phyloP scores from a whole-genome alignment of 495 filamentous ascomycete species.

The Beverwykella pulmonaria region DNA sequence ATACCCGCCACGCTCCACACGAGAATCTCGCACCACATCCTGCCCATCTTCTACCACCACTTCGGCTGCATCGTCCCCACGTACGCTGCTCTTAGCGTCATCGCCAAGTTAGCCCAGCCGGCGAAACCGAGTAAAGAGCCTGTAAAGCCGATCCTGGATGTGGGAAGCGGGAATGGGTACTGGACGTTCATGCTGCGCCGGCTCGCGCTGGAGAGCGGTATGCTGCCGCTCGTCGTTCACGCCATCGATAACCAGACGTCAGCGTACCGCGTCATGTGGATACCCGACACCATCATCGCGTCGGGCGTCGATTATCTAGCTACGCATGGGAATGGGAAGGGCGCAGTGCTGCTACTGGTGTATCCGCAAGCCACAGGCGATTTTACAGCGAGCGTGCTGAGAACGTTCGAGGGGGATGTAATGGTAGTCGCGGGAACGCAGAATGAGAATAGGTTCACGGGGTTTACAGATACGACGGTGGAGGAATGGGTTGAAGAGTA shows the following conservation, averaged over 20 bases:
- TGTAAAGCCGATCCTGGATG: conserved; percentile 52
- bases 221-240: conserved; percentile 40
- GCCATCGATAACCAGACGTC: conserved; percentile 59
- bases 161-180: conserved; percentile 65
- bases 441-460: conserved; percentile 66
- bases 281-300: conserved; percentile 56
- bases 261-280: conserved; percentile 60
- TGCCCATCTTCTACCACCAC: conserved; percentile 69
- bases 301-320: conserved; percentile 54
- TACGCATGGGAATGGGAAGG: conserved; percentile 41
- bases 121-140: conserved; percentile 18
- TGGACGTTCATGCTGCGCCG: conserved; percentile 62
- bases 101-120: conserved; percentile 49
- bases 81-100: conserved; percentile 56
- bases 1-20: conserved; percentile 42
- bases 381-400: conserved; percentile 58
- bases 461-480: conserved; percentile 56
- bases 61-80: conserved; percentile 64
- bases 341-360: conserved; percentile 57
- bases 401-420: conserved; percentile 58
- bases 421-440: conserved; percentile 66
- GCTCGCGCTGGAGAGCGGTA: conserved; percentile 39
- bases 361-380: conserved; percentile 61
- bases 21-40: conserved; percentile 55
- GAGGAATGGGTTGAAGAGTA: conserved; percentile 59